A percentile compares a stretch with the other conserved stretches of the same genome.
phyloP scores from a whole-genome alignment of 306 rosid species.

The Rosa chinensis region DNA sequence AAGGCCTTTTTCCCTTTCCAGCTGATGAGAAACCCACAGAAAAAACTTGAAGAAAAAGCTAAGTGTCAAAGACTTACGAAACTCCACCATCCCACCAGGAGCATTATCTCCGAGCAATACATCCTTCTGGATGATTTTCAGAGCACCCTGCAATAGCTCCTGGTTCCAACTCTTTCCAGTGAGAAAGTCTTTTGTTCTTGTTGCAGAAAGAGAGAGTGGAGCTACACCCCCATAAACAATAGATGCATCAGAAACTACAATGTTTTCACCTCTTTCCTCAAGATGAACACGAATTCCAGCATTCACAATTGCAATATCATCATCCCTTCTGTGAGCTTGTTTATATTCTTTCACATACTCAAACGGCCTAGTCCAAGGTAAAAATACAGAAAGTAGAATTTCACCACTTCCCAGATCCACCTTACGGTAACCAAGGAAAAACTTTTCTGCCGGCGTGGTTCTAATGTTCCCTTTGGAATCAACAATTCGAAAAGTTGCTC shows the following conservation, averaged over 20 bases:
- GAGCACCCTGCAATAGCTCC: constrained; percentile 63
- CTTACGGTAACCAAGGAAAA: constrained; percentile 84
- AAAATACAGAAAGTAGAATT: constrained; percentile 77
- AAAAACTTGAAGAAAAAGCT: constrained; percentile 92
- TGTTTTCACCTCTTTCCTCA: constrained; percentile 45
- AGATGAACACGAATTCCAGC: constrained; percentile 87
- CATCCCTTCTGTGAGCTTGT: constrained; percentile 97
- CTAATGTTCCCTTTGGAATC: constrained; percentile 65
- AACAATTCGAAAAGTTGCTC: constrained; percentile 72
- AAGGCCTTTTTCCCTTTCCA: constrained; percentile 38
- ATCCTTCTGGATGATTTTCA: constrained; percentile 60
- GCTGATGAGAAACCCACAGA: constrained; percentile 89
- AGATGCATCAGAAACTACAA: constrained; percentile 77
- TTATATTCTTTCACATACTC: constrained; percentile 92
- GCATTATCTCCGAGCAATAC: constrained; percentile 64
- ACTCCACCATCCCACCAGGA: constrained; percentile 99
- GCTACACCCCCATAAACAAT: constrained; percentile 96
- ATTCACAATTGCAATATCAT: constrained; percentile 94
- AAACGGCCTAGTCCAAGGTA: constrained; percentile 85
- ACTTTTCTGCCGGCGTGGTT: constrained; percentile 64
- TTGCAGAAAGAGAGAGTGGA: constrained; percentile 67
- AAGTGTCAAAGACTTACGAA: constrained; percentile 69
- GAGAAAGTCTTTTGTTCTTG: constrained; percentile 61
- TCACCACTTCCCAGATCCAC: constrained; percentile 75
- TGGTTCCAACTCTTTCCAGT: constrained; percentile 78